Evolutionary conservation across 2,329 filamentous ascomycete species (phyloP).

Genomic region (Scytalidium lignicola): DNA sequence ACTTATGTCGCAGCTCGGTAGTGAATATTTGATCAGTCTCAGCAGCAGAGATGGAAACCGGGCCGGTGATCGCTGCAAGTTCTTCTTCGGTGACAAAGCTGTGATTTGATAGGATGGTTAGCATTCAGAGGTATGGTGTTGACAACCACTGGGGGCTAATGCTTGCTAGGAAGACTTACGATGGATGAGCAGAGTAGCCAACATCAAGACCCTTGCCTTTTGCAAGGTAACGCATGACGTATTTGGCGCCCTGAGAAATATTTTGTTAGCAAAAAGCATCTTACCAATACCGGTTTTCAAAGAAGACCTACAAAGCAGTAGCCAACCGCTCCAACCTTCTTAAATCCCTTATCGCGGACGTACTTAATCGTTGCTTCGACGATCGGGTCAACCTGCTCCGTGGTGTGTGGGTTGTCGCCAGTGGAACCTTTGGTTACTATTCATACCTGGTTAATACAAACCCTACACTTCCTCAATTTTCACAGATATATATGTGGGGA

Average conservation of each 20-base stretch:
- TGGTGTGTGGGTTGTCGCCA: constrained; percentile 28
- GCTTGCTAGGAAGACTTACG: constrained; percentile 23
- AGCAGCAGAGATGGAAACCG: constrained; percentile 53
- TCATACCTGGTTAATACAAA: neutral
- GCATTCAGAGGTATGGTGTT: neutral
- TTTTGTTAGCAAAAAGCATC: neutral
- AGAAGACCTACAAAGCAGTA: constrained; percentile 57
- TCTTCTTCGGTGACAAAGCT: constrained; percentile 63
- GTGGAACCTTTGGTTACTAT: constrained; percentile 19
- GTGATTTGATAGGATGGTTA: neutral
- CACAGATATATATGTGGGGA: no score
- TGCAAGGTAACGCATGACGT: constrained; percentile 60
- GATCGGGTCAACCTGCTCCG: constrained; percentile 29
- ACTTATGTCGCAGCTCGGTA: constrained; percentile 55
- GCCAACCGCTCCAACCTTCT: constrained; percentile 59
- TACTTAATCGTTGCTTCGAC: constrained; percentile 49
- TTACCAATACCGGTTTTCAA: neutral
- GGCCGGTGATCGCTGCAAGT: constrained; percentile 59
- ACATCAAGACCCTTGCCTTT: constrained; percentile 57
- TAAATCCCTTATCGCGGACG: constrained; percentile 50
- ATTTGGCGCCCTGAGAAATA: constrained; percentile 59
- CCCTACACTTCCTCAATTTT: no score
- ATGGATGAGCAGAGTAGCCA: constrained; percentile 72
- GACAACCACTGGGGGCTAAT: neutral
- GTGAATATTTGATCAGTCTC: constrained; percentile 65